phyloP scores from a whole-genome alignment of 352 stramenopile species.

The Phytopythium delawarense region DNA sequence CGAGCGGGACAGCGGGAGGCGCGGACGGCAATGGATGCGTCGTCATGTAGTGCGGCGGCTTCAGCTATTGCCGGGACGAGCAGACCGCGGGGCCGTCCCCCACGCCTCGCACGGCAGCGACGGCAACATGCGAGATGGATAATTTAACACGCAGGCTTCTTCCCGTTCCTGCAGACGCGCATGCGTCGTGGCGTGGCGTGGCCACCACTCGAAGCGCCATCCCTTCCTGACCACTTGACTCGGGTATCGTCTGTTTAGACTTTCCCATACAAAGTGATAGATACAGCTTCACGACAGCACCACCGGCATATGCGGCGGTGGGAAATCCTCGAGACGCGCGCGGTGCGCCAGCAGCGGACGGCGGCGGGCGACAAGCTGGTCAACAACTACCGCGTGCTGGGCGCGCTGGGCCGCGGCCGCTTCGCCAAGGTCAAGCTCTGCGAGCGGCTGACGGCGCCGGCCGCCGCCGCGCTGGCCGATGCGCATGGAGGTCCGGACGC shows the following conservation, averaged over 20 bases:
- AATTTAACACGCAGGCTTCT: too few species aligned
- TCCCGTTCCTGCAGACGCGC: too few species aligned
- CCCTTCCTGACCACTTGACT: too few species aligned
- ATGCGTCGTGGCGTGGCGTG: too few species aligned
- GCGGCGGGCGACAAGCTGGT: conserved; percentile 49
- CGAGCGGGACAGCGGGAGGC: background rate
- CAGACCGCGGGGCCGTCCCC: too few species aligned
- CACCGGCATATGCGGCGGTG: conserved; percentile 19
- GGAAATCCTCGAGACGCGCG: conserved; percentile 69
- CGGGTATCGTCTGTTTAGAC: too few species aligned
- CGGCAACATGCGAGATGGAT: too few species aligned
- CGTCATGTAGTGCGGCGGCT: background rate
- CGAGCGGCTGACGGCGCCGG: conserved; percentile 38
- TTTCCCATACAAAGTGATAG: too few species aligned
- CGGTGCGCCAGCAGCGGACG: conserved; percentile 43
- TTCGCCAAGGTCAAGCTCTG: conserved; percentile 87
- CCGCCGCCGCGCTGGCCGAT: background rate
- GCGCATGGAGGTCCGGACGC: conserved; percentile 10
- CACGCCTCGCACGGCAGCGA: too few species aligned
- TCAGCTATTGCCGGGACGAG: too few species aligned
- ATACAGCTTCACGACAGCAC: too few species aligned
- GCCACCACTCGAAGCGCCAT: too few species aligned
- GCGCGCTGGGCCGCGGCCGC: conserved; percentile 65
- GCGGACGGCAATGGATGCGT: conserved; percentile 3
- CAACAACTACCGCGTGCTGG: conserved; percentile 78